Base-by-base conservation (phyloP, 345 rosid genomes). In the Mallotus nudiflorus region DNA sequence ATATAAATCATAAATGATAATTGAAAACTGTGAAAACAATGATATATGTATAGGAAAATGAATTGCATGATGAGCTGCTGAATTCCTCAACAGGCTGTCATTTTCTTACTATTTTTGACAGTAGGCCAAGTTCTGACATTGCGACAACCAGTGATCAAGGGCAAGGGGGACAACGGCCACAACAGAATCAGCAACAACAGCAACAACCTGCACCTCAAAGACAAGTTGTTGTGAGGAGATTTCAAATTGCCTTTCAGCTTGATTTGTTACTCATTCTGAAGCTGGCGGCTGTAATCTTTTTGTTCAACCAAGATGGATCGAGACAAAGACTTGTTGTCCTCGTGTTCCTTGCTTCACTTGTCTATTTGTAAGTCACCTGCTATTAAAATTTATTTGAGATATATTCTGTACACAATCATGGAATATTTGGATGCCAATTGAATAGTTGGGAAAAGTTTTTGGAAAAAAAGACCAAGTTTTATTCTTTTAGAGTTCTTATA, bases 281-380 rank as follows among this genome's bases (percentile, higher is more conserved):
- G 89, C 91, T 96, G 71, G 98, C 89, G 42, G 97, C 92, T 44
- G 96, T 91, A 40, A 89, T 96, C 73, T 96, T 92, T 84, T 54
- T 96, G 84, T 87, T 96, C 88, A 88, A 91, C 85, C 99, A 91
- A 87, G 99, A 92, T 79, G 99, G 99, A 68, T 96, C 99, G 0
- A 91, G 97, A 73, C 95, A 88, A 78, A 87, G 97, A 82, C 89
- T 92, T 8, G 82, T 86, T 65, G 89, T 86, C 75, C 96, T 96
- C 25, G 91, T 96, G 73, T 73, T 96, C 74, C 85, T 89, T 20
- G 99, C 99, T 44, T 88, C 86, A 39, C 81, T 92, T 52, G 82
- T 96, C 49, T 96, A 96, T 82, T 78, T 92, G 99, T 92, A 88
- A 91, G 96, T 81, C 63, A 75, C 75, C 4, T 29, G 22, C 37